Conservation (phyloP, 495 filamentous ascomycete genomes). For the Penicillium alfredii region DNA sequence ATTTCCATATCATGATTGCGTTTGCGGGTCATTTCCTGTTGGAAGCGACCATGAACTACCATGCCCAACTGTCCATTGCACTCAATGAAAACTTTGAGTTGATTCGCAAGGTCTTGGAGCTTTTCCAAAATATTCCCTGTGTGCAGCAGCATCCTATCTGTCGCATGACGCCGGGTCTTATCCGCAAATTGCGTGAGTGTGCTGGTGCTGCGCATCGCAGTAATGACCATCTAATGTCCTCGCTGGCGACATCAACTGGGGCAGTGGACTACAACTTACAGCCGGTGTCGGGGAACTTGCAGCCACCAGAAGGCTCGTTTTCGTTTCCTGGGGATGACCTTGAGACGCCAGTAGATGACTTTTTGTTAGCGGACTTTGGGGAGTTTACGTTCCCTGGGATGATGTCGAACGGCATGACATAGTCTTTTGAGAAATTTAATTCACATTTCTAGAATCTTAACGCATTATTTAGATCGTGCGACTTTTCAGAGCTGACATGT, state of each 20-base stretch:
- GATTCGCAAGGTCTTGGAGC: slow-evolving; percentile 16
- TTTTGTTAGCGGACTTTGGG: slow-evolving; percentile 18
- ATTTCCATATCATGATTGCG: slow-evolving; percentile 44
- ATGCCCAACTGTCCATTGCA: slow-evolving; percentile 17
- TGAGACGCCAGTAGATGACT: slow-evolving; percentile 13
- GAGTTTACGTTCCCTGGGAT: slow-evolving; percentile 20
- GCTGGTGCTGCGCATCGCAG: slow-evolving; percentile 11
- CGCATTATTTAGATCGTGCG: no score
- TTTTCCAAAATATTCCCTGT: slow-evolving; percentile 18
- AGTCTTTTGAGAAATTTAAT: no score
- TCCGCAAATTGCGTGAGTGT: slow-evolving; percentile 21
- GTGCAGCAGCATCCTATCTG: slow-evolving; percentile 24
- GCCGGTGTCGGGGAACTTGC: background rate
- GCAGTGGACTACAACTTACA: slow-evolving; percentile 9
- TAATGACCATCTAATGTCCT: slow-evolving; percentile 1
- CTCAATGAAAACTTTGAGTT: slow-evolving; percentile 17
- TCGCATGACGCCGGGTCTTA: slow-evolving; percentile 25
- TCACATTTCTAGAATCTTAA: no score
- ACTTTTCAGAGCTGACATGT: no score
- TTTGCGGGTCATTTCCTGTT: slow-evolving; percentile 42
- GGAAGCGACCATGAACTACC: slow-evolving; percentile 29
- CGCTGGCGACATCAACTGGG: background rate
- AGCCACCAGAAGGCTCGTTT: slow-evolving; percentile 7
- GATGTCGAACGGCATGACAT: slow-evolving; percentile 11
- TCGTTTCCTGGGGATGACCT: slow-evolving; percentile 11